Percentiles rank a stretch among this genome's conserved stretches.
Evolutionary conservation across 2,329 filamentous ascomycete species (phyloP).

Genomic region (Acarospora socialis): DNA sequence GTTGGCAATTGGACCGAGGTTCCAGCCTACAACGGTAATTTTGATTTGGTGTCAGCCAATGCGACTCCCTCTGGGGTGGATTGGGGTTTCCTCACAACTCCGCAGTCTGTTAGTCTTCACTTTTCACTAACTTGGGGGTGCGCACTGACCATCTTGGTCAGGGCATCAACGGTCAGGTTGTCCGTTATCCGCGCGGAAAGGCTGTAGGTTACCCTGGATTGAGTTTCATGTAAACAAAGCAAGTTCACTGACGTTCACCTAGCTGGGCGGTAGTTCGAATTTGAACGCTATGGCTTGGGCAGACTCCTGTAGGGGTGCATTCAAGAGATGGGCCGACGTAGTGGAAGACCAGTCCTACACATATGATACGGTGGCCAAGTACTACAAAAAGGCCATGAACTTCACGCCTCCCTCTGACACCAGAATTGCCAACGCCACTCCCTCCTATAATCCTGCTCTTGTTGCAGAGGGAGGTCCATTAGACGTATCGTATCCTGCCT

Average conservation of each 20-base stretch:
- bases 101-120: slow-evolving; percentile 14
- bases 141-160: too few relatives aligned
- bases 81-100: slow-evolving; percentile 18
- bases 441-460: not conserved
- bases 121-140: too few relatives aligned
- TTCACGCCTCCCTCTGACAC: slow-evolving; percentile 25
- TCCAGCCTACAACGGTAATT: not conserved
- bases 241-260: too few relatives aligned
- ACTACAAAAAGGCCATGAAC: slow-evolving; percentile 20
- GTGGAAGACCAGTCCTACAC: slow-evolving; percentile 21
- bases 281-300: too few relatives aligned
- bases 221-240: too few relatives aligned
- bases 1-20: not conserved
- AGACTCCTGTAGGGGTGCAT: slow-evolving; percentile 11
- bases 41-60: not conserved
- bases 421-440: too few relatives aligned
- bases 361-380: slow-evolving; percentile 21
- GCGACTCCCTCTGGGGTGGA: slow-evolving; percentile 14
- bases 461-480: not conserved
- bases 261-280: too few relatives aligned
- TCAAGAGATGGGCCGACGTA: slow-evolving; percentile 20
- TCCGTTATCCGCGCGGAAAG: too few relatives aligned
- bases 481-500: not conserved
- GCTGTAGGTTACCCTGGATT: too few relatives aligned
- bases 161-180: too few relatives aligned